Evolutionary conservation across 345 rosid genomes (phyloP), one percentile per base, ranked within the genome.

Genomic region (Moringa oleifera): DNA sequence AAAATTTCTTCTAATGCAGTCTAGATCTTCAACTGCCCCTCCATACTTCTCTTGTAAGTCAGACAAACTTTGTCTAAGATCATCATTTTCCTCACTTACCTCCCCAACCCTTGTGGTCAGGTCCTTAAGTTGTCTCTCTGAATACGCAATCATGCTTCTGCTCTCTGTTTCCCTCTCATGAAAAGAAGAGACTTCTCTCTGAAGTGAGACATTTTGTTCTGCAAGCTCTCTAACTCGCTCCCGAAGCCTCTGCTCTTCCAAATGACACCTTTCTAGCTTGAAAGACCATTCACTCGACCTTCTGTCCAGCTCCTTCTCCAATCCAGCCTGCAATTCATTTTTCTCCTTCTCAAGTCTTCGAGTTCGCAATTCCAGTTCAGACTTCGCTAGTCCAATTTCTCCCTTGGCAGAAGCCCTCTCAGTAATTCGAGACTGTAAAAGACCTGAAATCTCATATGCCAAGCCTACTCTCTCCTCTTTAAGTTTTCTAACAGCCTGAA

Each of bases 301-400:
- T 80, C 97, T 87, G 71, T 95, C 99, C 2, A 95, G 75, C 75
- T 95, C 97, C 71, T 89, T 91, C 83, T 95, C 97, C 85, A 95
- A 61, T 46, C 82, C 89, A 47, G 73, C 65, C 75, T 90, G 96
- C 77, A 88, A 74, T 68, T 90, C 97, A 55, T 69, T 65, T 77
- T 83, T 90, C 77, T 94, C 97, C 66, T 75, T 88, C 70, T 86
- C 96, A 24, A 90, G 62, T 72, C 86, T 84, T 57, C 73, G 77
- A 58, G 74, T 71, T 54, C 64, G 76, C 58, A 84, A 76, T 57
- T 81, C 87, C 66, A 79, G 58, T 54, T 95, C 97, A 55, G 67
- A 69, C 75, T 80, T 90, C 21, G 71, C 71, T 71, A 72, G 57
- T 67, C 81, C 77, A 49, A 83, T 73, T 57, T 80, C 84, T 77